Conservation (phyloP, 2,329 filamentous ascomycete genomes). For the Monosporascus sp. region DNA sequence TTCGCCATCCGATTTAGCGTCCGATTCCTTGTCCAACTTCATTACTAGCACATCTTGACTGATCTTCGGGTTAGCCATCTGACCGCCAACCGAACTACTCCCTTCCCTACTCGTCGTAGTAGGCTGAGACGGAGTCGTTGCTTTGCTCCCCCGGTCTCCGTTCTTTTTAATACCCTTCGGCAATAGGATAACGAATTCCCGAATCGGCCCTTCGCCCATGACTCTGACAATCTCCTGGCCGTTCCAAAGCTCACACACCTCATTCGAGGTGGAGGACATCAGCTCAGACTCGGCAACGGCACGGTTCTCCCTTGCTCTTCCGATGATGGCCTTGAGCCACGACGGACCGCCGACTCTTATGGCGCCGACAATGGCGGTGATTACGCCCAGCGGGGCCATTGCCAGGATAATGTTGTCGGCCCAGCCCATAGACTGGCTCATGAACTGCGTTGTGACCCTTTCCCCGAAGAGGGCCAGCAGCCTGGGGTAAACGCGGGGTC, state of each 20-base stretch:
- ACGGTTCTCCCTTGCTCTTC: slow-evolving; percentile 36
- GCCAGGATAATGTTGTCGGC: slow-evolving; percentile 40
- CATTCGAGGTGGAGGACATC: slow-evolving; percentile 39
- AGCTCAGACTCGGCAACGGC: slow-evolving; percentile 36
- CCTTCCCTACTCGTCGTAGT: too few relatives aligned
- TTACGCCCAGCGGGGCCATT: slow-evolving; percentile 38
- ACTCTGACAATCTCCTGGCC: slow-evolving; percentile 28
- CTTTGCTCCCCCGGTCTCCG: too few relatives aligned
- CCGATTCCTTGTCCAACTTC: too few relatives aligned
- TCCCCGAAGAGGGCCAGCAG: slow-evolving; percentile 35
- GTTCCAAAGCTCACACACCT: slow-evolving; percentile 40
- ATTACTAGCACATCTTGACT: too few relatives aligned
- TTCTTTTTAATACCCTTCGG: too few relatives aligned
- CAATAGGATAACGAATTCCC: slow-evolving; percentile 10
- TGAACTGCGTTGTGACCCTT: slow-evolving; percentile 40
- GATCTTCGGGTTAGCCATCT: too few relatives aligned
- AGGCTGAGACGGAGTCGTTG: too few relatives aligned
- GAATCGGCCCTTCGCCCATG: slow-evolving; percentile 7
- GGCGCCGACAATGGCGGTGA: slow-evolving; percentile 37
- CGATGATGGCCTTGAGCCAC: slow-evolving; percentile 38
- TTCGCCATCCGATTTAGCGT: too few relatives aligned
- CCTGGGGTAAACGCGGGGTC: background rate
- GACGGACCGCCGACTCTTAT: slow-evolving; percentile 39
- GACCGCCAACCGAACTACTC: too few relatives aligned
- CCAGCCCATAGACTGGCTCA: slow-evolving; percentile 34